Evolutionary conservation across 2,329 filamentous ascomycete genomes (phyloP).

Genomic region (Aspergillus sp.): DNA sequence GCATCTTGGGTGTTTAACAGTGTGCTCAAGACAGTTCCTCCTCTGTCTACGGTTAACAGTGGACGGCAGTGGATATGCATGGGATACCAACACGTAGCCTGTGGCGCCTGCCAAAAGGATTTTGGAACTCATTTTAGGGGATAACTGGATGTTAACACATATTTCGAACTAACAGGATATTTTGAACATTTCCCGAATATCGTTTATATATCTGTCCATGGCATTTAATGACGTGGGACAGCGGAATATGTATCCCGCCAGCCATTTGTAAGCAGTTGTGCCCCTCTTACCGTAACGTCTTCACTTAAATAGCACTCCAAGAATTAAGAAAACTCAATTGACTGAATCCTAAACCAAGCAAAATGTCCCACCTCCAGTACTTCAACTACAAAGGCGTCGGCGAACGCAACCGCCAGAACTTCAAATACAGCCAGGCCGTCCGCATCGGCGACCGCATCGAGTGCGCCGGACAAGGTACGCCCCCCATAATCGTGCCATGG

Average conservation of each 20-base stretch:
- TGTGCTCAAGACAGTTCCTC: too few species aligned
- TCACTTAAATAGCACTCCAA: neutral
- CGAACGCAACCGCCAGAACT: constrained; percentile 32
- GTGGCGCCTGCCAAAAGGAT: too few species aligned
- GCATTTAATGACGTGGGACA: neutral
- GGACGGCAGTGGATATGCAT: too few species aligned
- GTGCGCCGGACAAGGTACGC: constrained; percentile 31
- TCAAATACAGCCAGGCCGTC: constrained; percentile 50
- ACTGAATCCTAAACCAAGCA: neutral
- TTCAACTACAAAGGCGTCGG: constrained; percentile 42
- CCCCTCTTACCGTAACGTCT: too few species aligned
- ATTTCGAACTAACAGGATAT: too few species aligned
- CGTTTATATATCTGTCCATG: neutral
- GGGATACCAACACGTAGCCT: too few species aligned
- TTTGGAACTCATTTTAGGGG: too few species aligned
- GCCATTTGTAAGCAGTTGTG: too few species aligned
- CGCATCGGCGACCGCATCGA: constrained; percentile 51
- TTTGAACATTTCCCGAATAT: too few species aligned
- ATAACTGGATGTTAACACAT: too few species aligned
- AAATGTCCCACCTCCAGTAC: constrained; percentile 41
- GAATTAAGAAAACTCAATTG: neutral
- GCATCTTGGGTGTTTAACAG: too few species aligned
- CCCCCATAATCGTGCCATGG: neutral
- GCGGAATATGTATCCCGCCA: neutral
- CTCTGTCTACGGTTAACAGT: too few species aligned